phyloP scores from a whole-genome alignment of 768 basidiomycete genomes.

The Mycena belliarum region DNA sequence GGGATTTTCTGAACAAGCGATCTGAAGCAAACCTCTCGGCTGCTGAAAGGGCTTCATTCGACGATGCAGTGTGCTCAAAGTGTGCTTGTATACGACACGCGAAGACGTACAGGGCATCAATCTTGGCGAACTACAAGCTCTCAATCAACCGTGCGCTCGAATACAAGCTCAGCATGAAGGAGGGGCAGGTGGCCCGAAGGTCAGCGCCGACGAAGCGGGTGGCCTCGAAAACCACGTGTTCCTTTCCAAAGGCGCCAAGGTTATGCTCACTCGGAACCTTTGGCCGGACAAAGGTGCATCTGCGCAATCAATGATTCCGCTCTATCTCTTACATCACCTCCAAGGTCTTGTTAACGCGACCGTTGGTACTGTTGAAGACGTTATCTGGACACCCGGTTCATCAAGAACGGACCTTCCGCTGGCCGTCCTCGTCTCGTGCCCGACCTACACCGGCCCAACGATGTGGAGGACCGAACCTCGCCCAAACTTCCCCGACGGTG shows the following conservation, averaged over 20 bases:
- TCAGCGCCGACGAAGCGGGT: neutral
- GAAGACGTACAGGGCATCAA: slow-evolving; percentile 11
- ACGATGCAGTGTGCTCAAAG: no score
- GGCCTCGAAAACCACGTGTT: slow-evolving; percentile 1
- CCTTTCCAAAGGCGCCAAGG: slow-evolving; percentile 5
- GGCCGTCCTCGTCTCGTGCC: slow-evolving; percentile 21
- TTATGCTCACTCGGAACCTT: slow-evolving; percentile 13
- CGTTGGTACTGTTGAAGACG: slow-evolving; percentile 12
- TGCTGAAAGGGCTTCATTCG: neutral
- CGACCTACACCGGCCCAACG: slow-evolving; percentile 21
- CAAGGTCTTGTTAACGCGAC: slow-evolving; percentile 20
- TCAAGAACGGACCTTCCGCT: slow-evolving; percentile 15
- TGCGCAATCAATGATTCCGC: neutral
- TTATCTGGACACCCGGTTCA: slow-evolving; percentile 18
- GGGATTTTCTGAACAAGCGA: neutral
- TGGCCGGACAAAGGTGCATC: slow-evolving; percentile 12
- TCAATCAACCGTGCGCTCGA: slow-evolving; percentile 11
- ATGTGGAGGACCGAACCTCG: slow-evolving; percentile 12
- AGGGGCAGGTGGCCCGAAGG: neutral
- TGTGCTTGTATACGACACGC: slow-evolving; percentile 7
- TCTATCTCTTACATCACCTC: neutral
- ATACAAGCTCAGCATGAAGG: slow-evolving; percentile 16
- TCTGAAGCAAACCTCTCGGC: neutral
- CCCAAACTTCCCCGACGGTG: slow-evolving; percentile 6
- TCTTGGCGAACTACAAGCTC: neutral